Base-by-base conservation (phyloP, 1,139 yeast species). In the Nakaseomyces delphensis region DNA sequence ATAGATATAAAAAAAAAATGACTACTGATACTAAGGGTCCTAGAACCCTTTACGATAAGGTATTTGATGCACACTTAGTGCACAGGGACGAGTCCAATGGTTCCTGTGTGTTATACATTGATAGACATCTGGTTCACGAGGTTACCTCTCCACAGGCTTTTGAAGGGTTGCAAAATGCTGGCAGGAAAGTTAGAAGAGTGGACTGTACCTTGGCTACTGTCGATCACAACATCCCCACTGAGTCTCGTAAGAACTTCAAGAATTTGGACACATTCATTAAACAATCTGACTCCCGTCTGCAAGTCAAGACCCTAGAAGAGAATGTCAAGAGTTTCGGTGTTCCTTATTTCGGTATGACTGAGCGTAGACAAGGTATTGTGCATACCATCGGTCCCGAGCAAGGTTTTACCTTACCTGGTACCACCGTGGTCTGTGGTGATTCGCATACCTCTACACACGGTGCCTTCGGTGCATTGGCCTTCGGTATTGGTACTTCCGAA, bases 121-220 rank as follows among this genome's bases (percentile, higher is more conserved):
- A 91, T 67, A 84, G 98, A 67, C 98, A 91, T 64, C 73, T 91
- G 55, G 95, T 91, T 45, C 98, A 91, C 64, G 98, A 91, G 68
- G 98, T 91, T 43, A 91, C 98, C 1, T 87, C 97, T 29, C 98
- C 98, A 27, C 98, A 91, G 67, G 98, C 98, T 8, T 91, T 91
- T 61, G 98, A 91, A 68, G 97, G 97, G 35, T 75, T 91, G 56
- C 75, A 73, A 52, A 83, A 78, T 57, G 96, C 96, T 18, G 85
- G 83, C 42, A 79, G 98, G 70, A 64, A 66, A 46, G 96, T 91
- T 42, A 81, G 98, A 72, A 78, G 98, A 69, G 71, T 75, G 8
- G 97, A 91, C 66, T 89, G 97, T 68, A 91, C 97, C 41, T 74
- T 91, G 54, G 96, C 96, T 42, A 91, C 98, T 0, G 96, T 91